A percentile compares a stretch with the other conserved stretches of the same genome.
These are phyloP conservation scores for Jaenimonas drosophilae DNA, from an alignment of 208 protist genomes.

Conservation along the genomic window DNA sequence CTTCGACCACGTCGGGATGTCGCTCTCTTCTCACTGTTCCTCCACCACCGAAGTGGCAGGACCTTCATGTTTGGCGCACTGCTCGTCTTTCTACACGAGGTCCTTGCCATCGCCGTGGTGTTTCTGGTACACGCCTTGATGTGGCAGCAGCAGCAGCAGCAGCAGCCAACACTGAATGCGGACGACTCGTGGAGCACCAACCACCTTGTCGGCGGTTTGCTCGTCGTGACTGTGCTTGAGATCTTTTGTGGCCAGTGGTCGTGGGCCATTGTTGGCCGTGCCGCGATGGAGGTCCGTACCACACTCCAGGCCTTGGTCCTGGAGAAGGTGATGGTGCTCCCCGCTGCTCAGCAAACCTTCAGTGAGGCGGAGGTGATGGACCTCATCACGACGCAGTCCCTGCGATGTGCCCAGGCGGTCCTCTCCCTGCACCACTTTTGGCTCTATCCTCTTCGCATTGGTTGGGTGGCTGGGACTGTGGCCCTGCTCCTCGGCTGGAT, in stretches of 20 bases:
- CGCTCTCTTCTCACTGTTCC: slow-evolving; percentile 42
- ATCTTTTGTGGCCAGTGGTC: slow-evolving; percentile 34
- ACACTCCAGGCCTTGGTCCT: slow-evolving; percentile 36
- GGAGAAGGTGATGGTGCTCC: slow-evolving; percentile 48
- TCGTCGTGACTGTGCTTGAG: slow-evolving; percentile 28
- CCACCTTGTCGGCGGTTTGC: slow-evolving; percentile 11
- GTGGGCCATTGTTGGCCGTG: slow-evolving; percentile 22
- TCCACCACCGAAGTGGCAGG: slow-evolving; percentile 40
- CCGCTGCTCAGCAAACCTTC: slow-evolving; percentile 50
- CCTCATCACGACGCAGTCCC: slow-evolving; percentile 31
- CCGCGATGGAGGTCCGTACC: slow-evolving; percentile 40
- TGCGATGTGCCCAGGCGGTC: slow-evolving; percentile 22
- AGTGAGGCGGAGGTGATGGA: slow-evolving; percentile 34
- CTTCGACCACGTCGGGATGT: slow-evolving; percentile 26
- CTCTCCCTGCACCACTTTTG: slow-evolving; percentile 43
- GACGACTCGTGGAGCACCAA: slow-evolving; percentile 13
- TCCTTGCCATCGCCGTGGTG: slow-evolving; percentile 19
- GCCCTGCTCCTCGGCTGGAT: slow-evolving; percentile 24
- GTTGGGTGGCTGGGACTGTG: slow-evolving; percentile 20
- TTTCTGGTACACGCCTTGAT: slow-evolving; percentile 15
- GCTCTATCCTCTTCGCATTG: slow-evolving; percentile 31
- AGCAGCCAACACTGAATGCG: slow-evolving; percentile 3
- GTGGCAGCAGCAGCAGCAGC: slow-evolving; percentile 6
- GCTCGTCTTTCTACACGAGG: slow-evolving; percentile 34
- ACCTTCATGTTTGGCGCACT: slow-evolving; percentile 38